These are phyloP conservation scores for Dysphania ambrosioides DNA, from an alignment of 148 eudicot genomes.

Conservation along the genomic window DNA sequence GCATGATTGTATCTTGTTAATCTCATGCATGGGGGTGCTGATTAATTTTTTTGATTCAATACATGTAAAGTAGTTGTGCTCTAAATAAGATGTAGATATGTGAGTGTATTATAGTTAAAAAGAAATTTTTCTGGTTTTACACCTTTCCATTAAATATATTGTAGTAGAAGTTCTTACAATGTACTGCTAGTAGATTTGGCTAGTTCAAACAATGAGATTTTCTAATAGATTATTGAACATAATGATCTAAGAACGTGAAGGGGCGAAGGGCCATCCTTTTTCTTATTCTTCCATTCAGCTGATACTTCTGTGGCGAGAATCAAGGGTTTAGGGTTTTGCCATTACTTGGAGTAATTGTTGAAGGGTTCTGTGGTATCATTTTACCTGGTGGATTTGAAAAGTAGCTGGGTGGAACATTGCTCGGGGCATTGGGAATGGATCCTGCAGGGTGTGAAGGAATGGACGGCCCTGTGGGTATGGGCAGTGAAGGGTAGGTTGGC, in stretches of 20 bases:
- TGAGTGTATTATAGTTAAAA: constrained; percentile 27
- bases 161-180: constrained; percentile 12
- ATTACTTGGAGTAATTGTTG: neutral
- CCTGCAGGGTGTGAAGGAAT: constrained; percentile 14
- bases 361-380: constrained; percentile 1
- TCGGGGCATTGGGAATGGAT: neutral
- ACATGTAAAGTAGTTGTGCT: constrained; percentile 28
- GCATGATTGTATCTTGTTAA: neutral
- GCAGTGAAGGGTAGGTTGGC: constrained; percentile 16
- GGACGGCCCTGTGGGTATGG: constrained; percentile 4
- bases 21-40: constrained; percentile 12
- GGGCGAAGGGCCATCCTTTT: neutral
- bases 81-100: constrained; percentile 30
- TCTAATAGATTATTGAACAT: constrained; percentile 5
- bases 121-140: neutral
- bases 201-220: neutral
- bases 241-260: neutral
- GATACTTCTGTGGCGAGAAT: neutral
- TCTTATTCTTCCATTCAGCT: neutral
- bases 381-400: constrained; percentile 6
- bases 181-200: constrained; percentile 1
- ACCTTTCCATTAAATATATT: neutral
- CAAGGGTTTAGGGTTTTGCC: constrained; percentile 10
- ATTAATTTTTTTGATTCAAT: constrained; percentile 24
- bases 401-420: constrained; percentile 16